Evolutionary conservation across 208 protist genomes (phyloP).

Genomic region (Eutreptiella sp.): DNA sequence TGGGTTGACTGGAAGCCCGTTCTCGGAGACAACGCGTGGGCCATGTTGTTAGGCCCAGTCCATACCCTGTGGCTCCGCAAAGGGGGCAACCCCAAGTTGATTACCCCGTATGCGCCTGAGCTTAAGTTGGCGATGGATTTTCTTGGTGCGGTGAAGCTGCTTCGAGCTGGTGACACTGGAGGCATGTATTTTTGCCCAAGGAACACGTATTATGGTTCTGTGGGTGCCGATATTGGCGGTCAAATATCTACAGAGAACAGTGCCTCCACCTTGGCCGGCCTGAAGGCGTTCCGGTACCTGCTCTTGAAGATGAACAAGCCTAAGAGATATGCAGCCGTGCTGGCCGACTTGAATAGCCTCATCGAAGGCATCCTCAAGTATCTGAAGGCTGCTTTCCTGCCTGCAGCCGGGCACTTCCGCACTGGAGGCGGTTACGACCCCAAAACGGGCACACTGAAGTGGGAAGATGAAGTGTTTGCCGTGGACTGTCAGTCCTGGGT

Average conservation of each 20-base stretch:
- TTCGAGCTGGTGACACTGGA: slow-evolving; percentile 12
- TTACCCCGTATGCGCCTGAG: background rate
- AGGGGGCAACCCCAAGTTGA: background rate
- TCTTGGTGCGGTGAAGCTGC: slow-evolving; percentile 2
- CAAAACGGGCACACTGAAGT: background rate
- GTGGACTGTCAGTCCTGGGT: slow-evolving; percentile 35
- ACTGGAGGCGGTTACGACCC: slow-evolving; percentile 16
- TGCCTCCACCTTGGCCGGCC: slow-evolving; percentile 20
- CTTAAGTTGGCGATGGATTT: slow-evolving; percentile 11
- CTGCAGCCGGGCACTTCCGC: slow-evolving; percentile 12
- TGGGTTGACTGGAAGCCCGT: slow-evolving; percentile 35
- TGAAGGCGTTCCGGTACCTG: slow-evolving; percentile 11
- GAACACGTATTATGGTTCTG: slow-evolving; percentile 22
- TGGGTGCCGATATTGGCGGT: background rate
- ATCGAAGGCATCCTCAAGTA: slow-evolving; percentile 13
- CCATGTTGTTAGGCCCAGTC: slow-evolving; percentile 16
- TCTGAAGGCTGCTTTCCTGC: slow-evolving; percentile 2
- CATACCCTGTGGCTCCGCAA: too few species aligned
- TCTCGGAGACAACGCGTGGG: slow-evolving; percentile 32
- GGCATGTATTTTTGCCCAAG: slow-evolving; percentile 20
- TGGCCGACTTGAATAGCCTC: background rate
- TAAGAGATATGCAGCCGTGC: background rate
- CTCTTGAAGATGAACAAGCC: slow-evolving; percentile 21
- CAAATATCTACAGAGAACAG: slow-evolving; percentile 24
- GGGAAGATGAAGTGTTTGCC: slow-evolving; percentile 17